phyloP scores from a whole-genome alignment of 352 stramenopile genomes.

The Phytophthora litchii region DNA sequence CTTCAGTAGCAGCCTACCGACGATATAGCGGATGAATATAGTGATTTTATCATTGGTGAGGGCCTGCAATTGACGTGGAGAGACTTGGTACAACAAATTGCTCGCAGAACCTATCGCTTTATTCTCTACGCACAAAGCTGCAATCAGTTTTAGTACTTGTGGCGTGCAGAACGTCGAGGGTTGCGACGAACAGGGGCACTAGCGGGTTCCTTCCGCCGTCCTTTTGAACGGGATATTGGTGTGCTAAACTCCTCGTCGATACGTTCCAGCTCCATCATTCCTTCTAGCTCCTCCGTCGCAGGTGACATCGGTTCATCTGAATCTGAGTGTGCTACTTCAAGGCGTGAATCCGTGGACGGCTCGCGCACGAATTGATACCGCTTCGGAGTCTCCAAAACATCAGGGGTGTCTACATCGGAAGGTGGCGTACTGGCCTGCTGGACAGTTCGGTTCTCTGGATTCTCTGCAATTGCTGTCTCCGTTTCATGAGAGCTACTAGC shows the following conservation, averaged over 20 bases:
- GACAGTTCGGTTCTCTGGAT: constrained; percentile 34
- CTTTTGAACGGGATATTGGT: constrained; percentile 54
- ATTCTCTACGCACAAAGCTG: constrained; percentile 22
- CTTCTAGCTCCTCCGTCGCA: constrained; percentile 66
- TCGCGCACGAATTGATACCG: constrained; percentile 82
- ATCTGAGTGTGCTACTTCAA: constrained; percentile 38
- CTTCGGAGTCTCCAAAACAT: constrained; percentile 66
- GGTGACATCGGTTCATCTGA: constrained; percentile 47
- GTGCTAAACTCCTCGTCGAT: constrained; percentile 88
- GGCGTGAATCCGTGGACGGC: constrained; percentile 62
- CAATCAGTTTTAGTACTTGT: constrained; percentile 58
- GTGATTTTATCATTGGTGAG: constrained; percentile 15
- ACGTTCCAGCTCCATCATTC: constrained; percentile 67
- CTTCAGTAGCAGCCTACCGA: constrained; percentile 12
- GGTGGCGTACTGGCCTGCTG: constrained; percentile 43
- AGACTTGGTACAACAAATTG: not conserved
- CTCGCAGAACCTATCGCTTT: constrained; percentile 13
- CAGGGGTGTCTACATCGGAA: constrained; percentile 29
- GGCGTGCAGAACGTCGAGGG: constrained; percentile 65
- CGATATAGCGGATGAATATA: constrained; percentile 9
- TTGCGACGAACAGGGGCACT: constrained; percentile 76
- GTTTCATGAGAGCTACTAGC: constrained; percentile 21
- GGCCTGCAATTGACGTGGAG: constrained; percentile 22
- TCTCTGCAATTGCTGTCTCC: constrained; percentile 18
- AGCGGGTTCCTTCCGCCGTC: constrained; percentile 59